A percentile compares a stretch with the other conserved stretches of the same genome.
These are phyloP conservation scores for Dryas octopetala DNA, from an alignment of 306 rosid species.

Conservation along the genomic window DNA sequence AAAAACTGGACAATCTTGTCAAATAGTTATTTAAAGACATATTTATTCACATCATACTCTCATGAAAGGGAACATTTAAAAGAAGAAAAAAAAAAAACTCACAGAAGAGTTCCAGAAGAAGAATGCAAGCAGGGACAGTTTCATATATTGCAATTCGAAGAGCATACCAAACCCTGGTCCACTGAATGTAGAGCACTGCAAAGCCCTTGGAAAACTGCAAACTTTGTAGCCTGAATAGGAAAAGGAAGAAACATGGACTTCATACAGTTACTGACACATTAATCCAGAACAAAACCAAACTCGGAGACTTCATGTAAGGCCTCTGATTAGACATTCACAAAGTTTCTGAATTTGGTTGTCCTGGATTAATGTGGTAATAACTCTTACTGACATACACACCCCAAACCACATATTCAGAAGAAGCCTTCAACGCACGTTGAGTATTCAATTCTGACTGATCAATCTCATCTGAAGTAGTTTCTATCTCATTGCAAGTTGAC, in stretches of 20 bases:
- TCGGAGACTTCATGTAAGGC: not conserved
- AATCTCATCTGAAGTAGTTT: conserved; percentile 48
- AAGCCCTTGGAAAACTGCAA: conserved; percentile 16
- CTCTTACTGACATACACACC: not conserved
- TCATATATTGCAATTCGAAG: not conserved
- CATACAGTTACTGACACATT: not conserved
- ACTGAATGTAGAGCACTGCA: conserved; percentile 21
- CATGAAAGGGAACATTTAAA: not conserved
- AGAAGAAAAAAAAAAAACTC: too few species aligned
- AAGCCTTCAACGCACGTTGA: conserved; percentile 44
- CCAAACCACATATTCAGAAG: conserved; percentile 16
- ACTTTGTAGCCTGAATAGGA: conserved; percentile 1
- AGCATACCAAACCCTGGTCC: conserved; percentile 25
- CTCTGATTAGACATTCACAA: not conserved
- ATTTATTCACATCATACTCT: not conserved
- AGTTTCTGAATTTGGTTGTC: not conserved
- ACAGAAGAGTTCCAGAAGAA: too few species aligned
- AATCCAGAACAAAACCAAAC: too few species aligned
- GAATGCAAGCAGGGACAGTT: too few species aligned
- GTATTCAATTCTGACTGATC: conserved; percentile 21
- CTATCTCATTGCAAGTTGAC: conserved; percentile 42
- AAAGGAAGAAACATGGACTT: not conserved
- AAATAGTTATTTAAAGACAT: not conserved
- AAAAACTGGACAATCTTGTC: not conserved
- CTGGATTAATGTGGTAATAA: not conserved